Evolutionary conservation across 2,329 filamentous ascomycete genomes (phyloP).

Genomic region (Keithomyces neogunnii): DNA sequence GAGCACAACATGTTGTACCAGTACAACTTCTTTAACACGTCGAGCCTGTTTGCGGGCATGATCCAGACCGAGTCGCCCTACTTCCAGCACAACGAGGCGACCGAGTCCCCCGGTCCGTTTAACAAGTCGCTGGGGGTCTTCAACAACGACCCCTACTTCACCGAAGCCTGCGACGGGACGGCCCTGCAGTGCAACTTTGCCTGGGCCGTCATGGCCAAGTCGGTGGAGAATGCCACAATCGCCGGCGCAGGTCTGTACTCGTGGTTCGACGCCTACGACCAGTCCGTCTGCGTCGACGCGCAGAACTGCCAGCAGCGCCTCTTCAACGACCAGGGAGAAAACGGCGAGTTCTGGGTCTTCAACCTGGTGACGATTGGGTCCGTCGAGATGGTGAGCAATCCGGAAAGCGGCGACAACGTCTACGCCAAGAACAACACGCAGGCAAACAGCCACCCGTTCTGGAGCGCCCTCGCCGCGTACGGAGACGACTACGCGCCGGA

Average conservation of each 20-base stretch:
- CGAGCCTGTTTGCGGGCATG: constrained; percentile 45
- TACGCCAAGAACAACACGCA: neutral
- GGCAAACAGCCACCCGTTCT: neutral
- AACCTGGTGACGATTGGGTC: constrained; percentile 21
- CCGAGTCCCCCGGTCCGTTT: constrained; percentile 12
- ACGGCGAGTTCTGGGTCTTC: constrained; percentile 11
- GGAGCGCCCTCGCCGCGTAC: neutral
- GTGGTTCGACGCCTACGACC: constrained; percentile 12
- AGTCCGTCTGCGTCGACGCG: constrained; percentile 1
- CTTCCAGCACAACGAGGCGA: constrained; percentile 32
- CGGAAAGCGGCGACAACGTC: neutral
- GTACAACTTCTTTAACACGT: constrained; percentile 38
- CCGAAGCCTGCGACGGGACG: neutral
- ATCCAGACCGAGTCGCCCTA: constrained; percentile 64
- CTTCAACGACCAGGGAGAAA: constrained; percentile 10
- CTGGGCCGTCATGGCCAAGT: constrained; percentile 13
- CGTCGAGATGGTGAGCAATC: constrained; percentile 16
- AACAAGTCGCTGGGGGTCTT: constrained; percentile 4
- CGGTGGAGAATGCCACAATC: constrained; percentile 14
- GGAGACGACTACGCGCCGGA: neutral
- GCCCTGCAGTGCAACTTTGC: constrained; percentile 11
- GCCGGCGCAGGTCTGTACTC: constrained; percentile 17
- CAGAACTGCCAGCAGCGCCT: constrained; percentile 15
- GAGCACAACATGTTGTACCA: constrained; percentile 44
- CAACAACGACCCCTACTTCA: constrained; percentile 8